A percentile compares a stretch with the other conserved stretches of the same genome.
These are phyloP conservation scores for Pseudogymnoascus sp. DNA, from an alignment of 2,329 filamentous ascomycete genomes.

Conservation along the genomic window DNA sequence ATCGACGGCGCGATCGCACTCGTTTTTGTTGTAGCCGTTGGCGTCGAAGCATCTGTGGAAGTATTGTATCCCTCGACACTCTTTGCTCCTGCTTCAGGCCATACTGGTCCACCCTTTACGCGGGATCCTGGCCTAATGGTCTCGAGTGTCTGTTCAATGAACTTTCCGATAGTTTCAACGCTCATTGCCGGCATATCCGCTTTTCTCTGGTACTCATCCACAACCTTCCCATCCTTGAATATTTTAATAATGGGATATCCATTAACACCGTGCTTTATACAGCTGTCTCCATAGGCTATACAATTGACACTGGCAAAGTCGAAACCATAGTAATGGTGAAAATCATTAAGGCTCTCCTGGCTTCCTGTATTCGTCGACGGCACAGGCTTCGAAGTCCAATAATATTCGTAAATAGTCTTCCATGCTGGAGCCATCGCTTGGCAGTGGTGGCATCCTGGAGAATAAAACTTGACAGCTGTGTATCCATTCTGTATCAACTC, in stretches of 20 bases:
- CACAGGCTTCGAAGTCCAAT: conserved; percentile 73
- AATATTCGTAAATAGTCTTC: conserved; percentile 93
- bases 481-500: conserved; percentile 43
- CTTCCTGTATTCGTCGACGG: conserved; percentile 25
- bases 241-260: conserved; percentile 72
- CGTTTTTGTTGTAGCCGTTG: conserved; percentile 24
- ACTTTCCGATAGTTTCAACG: conserved; percentile 38
- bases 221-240: conserved; percentile 68
- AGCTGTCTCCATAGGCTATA: conserved; percentile 72
- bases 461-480: conserved; percentile 48
- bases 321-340: conserved; percentile 69
- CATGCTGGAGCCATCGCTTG: conserved; percentile 68
- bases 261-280: conserved; percentile 56
- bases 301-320: conserved; percentile 84
- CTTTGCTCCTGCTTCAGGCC: conserved; percentile 65
- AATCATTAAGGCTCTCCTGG: conserved; percentile 40
- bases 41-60: conserved; percentile 10
- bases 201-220: conserved; percentile 56
- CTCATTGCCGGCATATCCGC: conserved; percentile 57
- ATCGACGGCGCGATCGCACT: neutral
- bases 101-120: conserved; percentile 44
- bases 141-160: conserved; percentile 72
- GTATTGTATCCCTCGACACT: conserved; percentile 18
- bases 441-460: conserved; percentile 35
- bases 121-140: conserved; percentile 73